These are phyloP conservation scores for Lagenaria siceraria DNA, from an alignment of 306 rosid species.

Conservation along the genomic window DNA sequence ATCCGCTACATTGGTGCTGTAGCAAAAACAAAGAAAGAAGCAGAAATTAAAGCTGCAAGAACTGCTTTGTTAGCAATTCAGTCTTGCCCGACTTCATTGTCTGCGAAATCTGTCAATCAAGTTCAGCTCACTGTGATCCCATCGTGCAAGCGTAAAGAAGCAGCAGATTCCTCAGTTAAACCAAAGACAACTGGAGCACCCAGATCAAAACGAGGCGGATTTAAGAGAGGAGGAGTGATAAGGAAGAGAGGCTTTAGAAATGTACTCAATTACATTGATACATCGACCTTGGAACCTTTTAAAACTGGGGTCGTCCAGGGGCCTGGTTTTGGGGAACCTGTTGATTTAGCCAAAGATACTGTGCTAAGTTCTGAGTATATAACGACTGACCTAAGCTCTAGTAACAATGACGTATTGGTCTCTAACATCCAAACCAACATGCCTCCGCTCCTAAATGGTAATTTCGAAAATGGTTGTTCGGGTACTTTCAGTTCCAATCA, in stretches of 20 bases:
- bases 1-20: slow-evolving; percentile 70
- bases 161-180: slow-evolving; percentile 14
- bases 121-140: slow-evolving; percentile 70
- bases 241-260: slow-evolving; percentile 24
- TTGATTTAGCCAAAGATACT: background rate
- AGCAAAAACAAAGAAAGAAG: slow-evolving; percentile 84
- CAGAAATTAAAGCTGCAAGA: slow-evolving; percentile 95
- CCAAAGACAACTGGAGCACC: slow-evolving; percentile 28
- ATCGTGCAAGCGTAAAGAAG: slow-evolving; percentile 35
- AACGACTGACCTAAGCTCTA: background rate
- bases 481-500: background rate
- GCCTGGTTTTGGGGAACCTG: background rate
- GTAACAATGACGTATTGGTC: background rate
- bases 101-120: slow-evolving; percentile 23
- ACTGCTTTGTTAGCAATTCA: slow-evolving; percentile 79
- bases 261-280: background rate
- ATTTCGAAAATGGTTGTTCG: background rate
- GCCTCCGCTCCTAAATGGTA: background rate
- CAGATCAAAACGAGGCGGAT: slow-evolving; percentile 41
- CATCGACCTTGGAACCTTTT: background rate
- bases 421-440: background rate
- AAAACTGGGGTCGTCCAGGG: background rate
- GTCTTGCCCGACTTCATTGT: slow-evolving; percentile 37
- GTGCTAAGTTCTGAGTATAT: background rate
- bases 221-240: slow-evolving; percentile 30